Base-by-base conservation (phyloP, 192 early-diverging fungal genomes). In the Linnemannia exigua region DNA sequence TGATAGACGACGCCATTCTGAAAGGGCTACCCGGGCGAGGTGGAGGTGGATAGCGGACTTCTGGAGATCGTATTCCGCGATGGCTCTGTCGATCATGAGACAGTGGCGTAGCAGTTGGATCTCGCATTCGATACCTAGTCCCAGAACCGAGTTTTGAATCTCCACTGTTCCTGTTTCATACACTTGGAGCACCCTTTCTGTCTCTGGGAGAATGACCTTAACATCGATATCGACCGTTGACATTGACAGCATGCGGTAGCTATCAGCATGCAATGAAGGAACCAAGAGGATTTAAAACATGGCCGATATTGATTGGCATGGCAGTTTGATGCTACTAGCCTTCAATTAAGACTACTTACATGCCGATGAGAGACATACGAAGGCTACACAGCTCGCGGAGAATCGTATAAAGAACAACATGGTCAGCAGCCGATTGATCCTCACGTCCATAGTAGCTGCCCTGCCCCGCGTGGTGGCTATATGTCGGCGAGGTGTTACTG, bases 21-120 rank as follows among this genome's bases (percentile, higher is more conserved):
- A 74, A 19, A 92, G 69, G 4, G 87, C 76, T 12, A 81, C 77
- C 11, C 79, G 75, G 19, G 80, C 81, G 31, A 81, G 50, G 74
- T 85, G 87, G 9, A 92, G 41, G 17, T 86, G 66, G 5, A 86
- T 92, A 33, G 85, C 84, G 1, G 91, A 84, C 28, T 89, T 87
- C 48, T 90, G 89, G 48, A 92, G 87, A 1, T 88, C 89, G 79
- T 90, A 92, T 31, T 89, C 80, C 3, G 75, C 72, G 19, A 90
- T 85, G 4, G 88, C 85, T 25, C 71, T 75, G 33, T 89, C 67
- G 25, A 88, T 58, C 48, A 79, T 47, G 6, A 92, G 67, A 12
- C 87, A 70, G 17, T 82, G 79, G 15, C 66, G 75, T 25, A 92
- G 68, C 1, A 86, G 68, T 9, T 63, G 71, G 41, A 92, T 83